These are phyloP conservation scores for Rhizomucor pusillus DNA, from an alignment of 371 early-diverging fungal species.

Conservation along the genomic window DNA sequence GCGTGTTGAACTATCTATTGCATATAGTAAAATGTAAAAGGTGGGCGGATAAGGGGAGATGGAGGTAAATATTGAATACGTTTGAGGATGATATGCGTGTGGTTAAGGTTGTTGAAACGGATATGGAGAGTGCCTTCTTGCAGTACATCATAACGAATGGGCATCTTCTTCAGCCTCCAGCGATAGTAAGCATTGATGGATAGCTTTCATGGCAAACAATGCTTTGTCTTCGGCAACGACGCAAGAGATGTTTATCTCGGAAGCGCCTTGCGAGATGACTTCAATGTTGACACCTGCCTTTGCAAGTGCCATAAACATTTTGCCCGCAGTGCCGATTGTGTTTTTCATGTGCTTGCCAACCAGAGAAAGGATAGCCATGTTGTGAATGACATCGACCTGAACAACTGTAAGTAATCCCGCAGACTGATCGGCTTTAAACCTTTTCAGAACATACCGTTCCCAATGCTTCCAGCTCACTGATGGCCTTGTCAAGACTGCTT, in stretches of 20 bases:
- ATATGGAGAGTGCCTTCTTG: too few species aligned
- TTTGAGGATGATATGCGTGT: too few species aligned
- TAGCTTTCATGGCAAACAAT: constrained; percentile 77
- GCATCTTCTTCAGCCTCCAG: constrained; percentile 3
- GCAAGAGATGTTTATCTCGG: constrained; percentile 97
- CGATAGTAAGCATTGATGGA: constrained; percentile 73
- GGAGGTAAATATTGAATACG: too few species aligned
- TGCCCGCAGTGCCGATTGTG: constrained; percentile 90
- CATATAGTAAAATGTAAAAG: too few species aligned
- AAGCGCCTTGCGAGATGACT: constrained; percentile 97
- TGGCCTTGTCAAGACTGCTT: constrained; percentile 61
- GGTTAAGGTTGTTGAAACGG: too few species aligned
- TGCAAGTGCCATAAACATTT: constrained; percentile 92
- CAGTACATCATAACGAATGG: background rate
- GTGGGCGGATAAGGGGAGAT: too few species aligned
- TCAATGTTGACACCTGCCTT: constrained; percentile 92
- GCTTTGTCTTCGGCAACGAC: constrained; percentile 79
- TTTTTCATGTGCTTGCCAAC: constrained; percentile 96
- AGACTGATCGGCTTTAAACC: background rate
- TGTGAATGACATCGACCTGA: constrained; percentile 66
- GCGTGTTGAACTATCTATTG: too few species aligned
- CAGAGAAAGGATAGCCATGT: constrained; percentile 93
- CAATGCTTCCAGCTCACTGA: constrained; percentile 56
- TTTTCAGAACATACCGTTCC: constrained; percentile 54
- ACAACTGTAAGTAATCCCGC: background rate